A percentile compares a stretch with the other conserved stretches of the same genome.
Conservation (phyloP, 2,329 filamentous ascomycete genomes). For the Microcyclospora tardicrescens region DNA sequence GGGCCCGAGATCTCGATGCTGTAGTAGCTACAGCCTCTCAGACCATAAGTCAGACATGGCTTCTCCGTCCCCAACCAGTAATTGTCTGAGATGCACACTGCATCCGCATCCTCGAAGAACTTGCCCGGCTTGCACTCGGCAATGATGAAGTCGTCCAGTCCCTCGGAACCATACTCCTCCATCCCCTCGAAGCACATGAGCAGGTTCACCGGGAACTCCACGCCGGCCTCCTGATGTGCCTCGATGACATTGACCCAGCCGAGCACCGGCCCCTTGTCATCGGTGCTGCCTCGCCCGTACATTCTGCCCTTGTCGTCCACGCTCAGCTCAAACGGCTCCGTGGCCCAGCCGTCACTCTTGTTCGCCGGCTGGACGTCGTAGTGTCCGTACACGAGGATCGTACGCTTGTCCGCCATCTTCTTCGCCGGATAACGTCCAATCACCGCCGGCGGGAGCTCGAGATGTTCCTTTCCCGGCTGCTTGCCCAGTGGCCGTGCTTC, state of each 20-base stretch:
- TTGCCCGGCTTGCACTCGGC: slow-evolving; percentile 64
- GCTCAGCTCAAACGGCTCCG: slow-evolving; percentile 79
- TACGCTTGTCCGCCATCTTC: slow-evolving; percentile 81
- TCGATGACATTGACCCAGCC: slow-evolving; percentile 98
- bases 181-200: slow-evolving; percentile 99
- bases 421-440: slow-evolving; percentile 68
- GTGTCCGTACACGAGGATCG: slow-evolving; percentile 93
- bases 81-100: slow-evolving; percentile 97
- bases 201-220: slow-evolving; percentile 94
- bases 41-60: slow-evolving; percentile 92
- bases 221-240: slow-evolving; percentile 84
- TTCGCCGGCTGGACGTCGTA: slow-evolving; percentile 96
- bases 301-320: slow-evolving; percentile 87
- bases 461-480: slow-evolving; percentile 79
- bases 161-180: slow-evolving; percentile 97
- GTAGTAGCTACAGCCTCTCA: slow-evolving; percentile 98
- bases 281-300: slow-evolving; percentile 89
- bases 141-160: slow-evolving; percentile 86
- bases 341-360: slow-evolving; percentile 88
- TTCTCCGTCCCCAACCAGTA: slow-evolving; percentile 99
- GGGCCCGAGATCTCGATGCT: slow-evolving; percentile 81
- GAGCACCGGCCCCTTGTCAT: slow-evolving; percentile 94
- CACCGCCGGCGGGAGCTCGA: slow-evolving; percentile 85
- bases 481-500: slow-evolving; percentile 78
- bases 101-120: slow-evolving; percentile 90